Conservation (phyloP, 352 stramenopile species). For the Globisporangium sylvaticum region DNA sequence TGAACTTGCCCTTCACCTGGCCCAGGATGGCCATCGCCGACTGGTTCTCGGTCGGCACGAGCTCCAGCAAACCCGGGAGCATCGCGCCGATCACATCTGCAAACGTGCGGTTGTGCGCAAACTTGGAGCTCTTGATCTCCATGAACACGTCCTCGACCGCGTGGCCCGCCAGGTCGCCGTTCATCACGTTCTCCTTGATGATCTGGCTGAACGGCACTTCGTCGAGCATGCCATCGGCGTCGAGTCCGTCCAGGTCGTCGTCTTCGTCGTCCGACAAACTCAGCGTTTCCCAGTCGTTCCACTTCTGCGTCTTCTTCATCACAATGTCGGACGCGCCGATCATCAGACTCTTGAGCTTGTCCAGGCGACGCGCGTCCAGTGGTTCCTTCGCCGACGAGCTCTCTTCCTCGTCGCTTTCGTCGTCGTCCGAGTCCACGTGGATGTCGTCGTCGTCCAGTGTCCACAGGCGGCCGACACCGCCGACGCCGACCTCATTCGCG, state of each 20-base stretch:
- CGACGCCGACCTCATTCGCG: constrained; percentile 57
- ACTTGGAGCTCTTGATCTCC: constrained; percentile 94
- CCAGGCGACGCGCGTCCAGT: constrained; percentile 25
- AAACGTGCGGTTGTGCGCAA: constrained; percentile 89
- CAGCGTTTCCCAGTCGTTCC: constrained; percentile 78
- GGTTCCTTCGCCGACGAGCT: constrained; percentile 20
- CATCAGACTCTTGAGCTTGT: constrained; percentile 69
- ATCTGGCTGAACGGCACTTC: constrained; percentile 70
- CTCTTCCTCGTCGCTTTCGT: constrained; percentile 43
- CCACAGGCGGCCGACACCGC: constrained; percentile 73
- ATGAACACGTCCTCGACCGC: constrained; percentile 89
- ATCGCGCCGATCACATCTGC: constrained; percentile 76
- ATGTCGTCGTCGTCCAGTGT: constrained; percentile 83
- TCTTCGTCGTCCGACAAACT: constrained; percentile 76
- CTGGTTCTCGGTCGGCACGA: constrained; percentile 50
- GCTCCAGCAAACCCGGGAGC: constrained; percentile 63
- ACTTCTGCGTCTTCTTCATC: constrained; percentile 45
- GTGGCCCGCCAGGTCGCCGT: constrained; percentile 65
- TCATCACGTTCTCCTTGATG: constrained; percentile 80
- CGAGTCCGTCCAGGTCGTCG: constrained; percentile 55
- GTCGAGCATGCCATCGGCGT: constrained; percentile 29
- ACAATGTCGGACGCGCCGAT: constrained; percentile 68
- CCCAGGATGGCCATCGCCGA: constrained; percentile 67
- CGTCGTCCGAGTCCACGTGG: constrained; percentile 62
- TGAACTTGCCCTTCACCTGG: constrained; percentile 79